Evolutionary conservation across 2,329 filamentous ascomycete species (phyloP).

Genomic region (Arthroderma uncinatum): DNA sequence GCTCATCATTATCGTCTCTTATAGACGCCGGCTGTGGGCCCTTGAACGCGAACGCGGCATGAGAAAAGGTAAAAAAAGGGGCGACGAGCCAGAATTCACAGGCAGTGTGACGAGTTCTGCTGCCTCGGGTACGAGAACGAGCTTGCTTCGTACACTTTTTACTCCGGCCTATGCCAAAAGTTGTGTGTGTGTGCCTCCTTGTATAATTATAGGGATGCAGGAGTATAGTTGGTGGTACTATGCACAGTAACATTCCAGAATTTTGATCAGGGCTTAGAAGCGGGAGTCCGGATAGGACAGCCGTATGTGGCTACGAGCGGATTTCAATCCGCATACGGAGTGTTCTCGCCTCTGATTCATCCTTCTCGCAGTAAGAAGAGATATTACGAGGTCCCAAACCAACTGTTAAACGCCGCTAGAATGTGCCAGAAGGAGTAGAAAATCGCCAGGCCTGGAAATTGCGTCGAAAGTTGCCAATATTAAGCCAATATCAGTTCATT

Average conservation of each 20-base stretch:
- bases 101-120: neutral
- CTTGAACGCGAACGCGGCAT: neutral
- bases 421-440: neutral
- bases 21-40: conserved; percentile 2
- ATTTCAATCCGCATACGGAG: neutral
- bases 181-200: neutral
- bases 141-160: neutral
- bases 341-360: neutral
- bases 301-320: conserved; percentile 1
- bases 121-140: conserved; percentile 1
- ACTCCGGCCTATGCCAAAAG: neutral
- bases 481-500: neutral
- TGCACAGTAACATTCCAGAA: conserved; percentile 3
- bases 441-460: neutral
- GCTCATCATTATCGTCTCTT: neutral
- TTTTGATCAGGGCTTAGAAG: neutral
- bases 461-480: neutral
- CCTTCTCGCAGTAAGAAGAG: neutral
- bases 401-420: neutral
- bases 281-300: neutral
- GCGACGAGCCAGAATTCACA: neutral
- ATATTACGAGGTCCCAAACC: neutral
- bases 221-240: neutral
- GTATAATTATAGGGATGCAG: neutral
- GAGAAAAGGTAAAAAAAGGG: neutral